Conservation (phyloP, 805 yeast genomes). For the Candida montana region DNA sequence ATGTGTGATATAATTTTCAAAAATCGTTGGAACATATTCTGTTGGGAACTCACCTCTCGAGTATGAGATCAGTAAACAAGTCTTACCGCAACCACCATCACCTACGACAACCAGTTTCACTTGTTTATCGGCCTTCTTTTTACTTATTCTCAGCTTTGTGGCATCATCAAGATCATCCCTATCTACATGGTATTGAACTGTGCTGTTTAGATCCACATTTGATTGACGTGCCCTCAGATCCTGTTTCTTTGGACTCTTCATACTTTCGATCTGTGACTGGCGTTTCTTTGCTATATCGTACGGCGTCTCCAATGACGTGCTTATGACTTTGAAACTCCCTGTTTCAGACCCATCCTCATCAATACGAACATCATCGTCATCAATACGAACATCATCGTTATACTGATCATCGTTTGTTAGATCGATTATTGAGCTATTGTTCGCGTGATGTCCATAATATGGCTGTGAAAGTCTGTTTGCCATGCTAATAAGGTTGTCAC, state of each 20-base stretch:
- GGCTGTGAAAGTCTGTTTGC: constrained; percentile 18
- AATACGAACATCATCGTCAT: not conserved
- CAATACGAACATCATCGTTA: not conserved
- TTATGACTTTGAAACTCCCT: constrained; percentile 16
- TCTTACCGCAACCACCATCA: constrained; percentile 90
- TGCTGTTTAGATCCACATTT: not conserved
- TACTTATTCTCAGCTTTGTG: constrained; percentile 22
- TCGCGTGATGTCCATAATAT: constrained; percentile 5
- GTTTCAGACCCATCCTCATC: constrained; percentile 7
- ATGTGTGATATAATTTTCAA: constrained; percentile 68
- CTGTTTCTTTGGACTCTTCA: not conserved
- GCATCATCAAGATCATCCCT: too few relatives aligned
- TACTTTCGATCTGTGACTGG: constrained; percentile 12
- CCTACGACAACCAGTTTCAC: constrained; percentile 77
- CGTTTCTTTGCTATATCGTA: constrained; percentile 24
- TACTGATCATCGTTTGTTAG: constrained; percentile 1
- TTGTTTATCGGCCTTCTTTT: constrained; percentile 30
- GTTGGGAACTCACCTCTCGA: constrained; percentile 67
- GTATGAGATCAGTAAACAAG: constrained; percentile 63
- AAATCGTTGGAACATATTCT: constrained; percentile 74
- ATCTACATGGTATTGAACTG: constrained; percentile 1
- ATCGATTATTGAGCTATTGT: too few relatives aligned
- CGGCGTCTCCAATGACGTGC: constrained; percentile 24
- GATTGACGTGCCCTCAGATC: constrained; percentile 3
- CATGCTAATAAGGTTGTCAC: not conserved